These are phyloP conservation scores for Acanthamoeba healyi DNA, from an alignment of 208 protist genomes.

Conservation along the genomic window DNA sequence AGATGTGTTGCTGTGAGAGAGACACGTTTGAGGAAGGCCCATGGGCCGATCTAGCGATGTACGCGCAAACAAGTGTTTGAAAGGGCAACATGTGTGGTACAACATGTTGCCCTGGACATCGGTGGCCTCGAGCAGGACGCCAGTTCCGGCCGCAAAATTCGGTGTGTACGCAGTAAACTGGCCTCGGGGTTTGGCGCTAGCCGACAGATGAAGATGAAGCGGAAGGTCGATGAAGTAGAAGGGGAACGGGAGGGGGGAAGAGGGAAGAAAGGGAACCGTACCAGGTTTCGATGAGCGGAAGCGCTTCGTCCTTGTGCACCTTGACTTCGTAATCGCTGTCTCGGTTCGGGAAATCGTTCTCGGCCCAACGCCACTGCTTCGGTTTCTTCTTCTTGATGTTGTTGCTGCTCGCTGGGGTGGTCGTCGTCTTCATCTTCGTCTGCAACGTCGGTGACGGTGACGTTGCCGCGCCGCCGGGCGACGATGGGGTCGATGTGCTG, in stretches of 20 bases:
- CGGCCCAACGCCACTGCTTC: slow-evolving; percentile 57
- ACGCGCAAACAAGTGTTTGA: too few relatives aligned
- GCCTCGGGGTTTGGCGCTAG: too few relatives aligned
- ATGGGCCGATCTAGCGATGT: too few relatives aligned
- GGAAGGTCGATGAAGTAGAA: neutral
- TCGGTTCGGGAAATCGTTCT: slow-evolving; percentile 37
- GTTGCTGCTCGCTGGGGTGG: neutral
- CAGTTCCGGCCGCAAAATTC: too few relatives aligned
- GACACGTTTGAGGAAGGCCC: too few relatives aligned
- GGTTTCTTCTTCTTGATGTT: neutral
- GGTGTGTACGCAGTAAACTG: too few relatives aligned
- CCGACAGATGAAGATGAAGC: neutral
- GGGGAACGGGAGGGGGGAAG: neutral
- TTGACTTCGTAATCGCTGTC: slow-evolving; percentile 34
- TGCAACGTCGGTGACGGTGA: neutral
- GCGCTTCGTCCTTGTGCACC: slow-evolving; percentile 36
- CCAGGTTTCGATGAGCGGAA: slow-evolving; percentile 28
- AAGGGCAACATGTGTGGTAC: too few relatives aligned
- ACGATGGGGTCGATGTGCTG: too few relatives aligned
- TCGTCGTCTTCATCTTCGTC: too few relatives aligned
- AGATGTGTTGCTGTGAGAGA: too few relatives aligned
- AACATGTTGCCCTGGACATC: too few relatives aligned
- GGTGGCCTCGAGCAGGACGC: too few relatives aligned
- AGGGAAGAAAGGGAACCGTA: neutral
- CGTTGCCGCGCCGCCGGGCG: neutral